These are phyloP conservation scores for Gorgonomyces haynaldii DNA, from an alignment of 192 early-diverging fungal genomes.

Conservation along the genomic window DNA sequence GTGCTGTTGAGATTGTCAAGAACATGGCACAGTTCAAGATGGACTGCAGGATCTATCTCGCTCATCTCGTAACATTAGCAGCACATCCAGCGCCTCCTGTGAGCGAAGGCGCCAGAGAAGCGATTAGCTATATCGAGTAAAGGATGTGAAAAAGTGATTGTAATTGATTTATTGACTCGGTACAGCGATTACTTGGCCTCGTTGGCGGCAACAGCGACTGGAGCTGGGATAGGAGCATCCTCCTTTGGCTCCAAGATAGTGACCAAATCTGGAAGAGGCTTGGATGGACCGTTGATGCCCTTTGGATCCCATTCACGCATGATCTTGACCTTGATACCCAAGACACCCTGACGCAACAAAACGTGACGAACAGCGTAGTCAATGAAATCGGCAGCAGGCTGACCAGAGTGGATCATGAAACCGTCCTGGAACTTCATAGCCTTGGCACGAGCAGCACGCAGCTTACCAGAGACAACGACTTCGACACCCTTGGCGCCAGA, in stretches of 20 bases:
- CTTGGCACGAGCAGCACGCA: slow-evolving; percentile 99
- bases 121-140: too few relatives aligned
- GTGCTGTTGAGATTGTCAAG: slow-evolving; percentile 61
- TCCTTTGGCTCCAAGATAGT: slow-evolving; percentile 89
- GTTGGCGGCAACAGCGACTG: slow-evolving; percentile 29
- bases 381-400: slow-evolving; percentile 92
- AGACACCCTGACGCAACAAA: slow-evolving; percentile 93
- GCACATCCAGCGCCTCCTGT: too few relatives aligned
- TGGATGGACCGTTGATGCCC: slow-evolving; percentile 89
- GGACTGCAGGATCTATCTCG: too few relatives aligned
- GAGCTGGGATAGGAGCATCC: slow-evolving; percentile 52
- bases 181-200: too few relatives aligned
- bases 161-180: too few relatives aligned
- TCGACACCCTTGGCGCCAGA: slow-evolving; percentile 99
- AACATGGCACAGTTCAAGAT: slow-evolving; percentile 47
- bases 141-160: too few relatives aligned
- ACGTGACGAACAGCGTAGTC: slow-evolving; percentile 96
- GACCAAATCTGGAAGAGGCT: slow-evolving; percentile 88
- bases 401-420: slow-evolving; percentile 99
- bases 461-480: slow-evolving; percentile 97
- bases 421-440: slow-evolving; percentile 99
- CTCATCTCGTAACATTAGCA: too few relatives aligned
- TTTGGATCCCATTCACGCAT: slow-evolving; percentile 91
- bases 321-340: slow-evolving; percentile 99
- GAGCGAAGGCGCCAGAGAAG: too few relatives aligned